phyloP scores from a whole-genome alignment of 345 rosid genomes.

The Hibiscus syriacus region DNA sequence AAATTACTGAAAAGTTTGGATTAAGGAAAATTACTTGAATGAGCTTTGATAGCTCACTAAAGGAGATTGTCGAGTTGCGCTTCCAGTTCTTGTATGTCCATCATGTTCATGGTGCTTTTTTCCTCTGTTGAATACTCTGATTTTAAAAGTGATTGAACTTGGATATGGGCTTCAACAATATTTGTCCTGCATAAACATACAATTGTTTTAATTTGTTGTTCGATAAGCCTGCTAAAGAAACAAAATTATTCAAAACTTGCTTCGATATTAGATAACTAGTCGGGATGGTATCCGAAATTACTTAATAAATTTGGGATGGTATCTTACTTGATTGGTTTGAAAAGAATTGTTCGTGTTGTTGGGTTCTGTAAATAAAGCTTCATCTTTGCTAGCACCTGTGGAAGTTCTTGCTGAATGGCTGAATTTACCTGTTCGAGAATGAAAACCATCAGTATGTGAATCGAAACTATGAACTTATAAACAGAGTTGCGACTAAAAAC shows the following conservation, averaged over 20 bases:
- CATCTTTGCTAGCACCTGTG: conserved; percentile 47
- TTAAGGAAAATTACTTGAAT: neutral
- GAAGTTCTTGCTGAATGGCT: conserved; percentile 70
- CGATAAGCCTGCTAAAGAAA: neutral
- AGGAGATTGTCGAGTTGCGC: conserved; percentile 65
- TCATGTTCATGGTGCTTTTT: too few species aligned
- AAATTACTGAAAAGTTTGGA: conserved; percentile 2
- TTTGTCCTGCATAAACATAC: conserved; percentile 58
- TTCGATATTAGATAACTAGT: neutral
- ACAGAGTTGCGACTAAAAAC: neutral
- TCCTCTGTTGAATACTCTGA: conserved; percentile 66
- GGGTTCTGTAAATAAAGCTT: conserved; percentile 38
- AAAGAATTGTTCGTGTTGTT: conserved; percentile 78
- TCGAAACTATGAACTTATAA: neutral
- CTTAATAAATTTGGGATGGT: neutral
- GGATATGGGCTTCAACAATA: conserved; percentile 87
- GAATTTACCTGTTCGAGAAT: conserved; percentile 49
- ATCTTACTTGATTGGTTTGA: conserved; percentile 88
- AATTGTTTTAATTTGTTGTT: neutral
- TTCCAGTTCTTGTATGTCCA: conserved; percentile 56
- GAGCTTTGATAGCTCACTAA: conserved; percentile 10
- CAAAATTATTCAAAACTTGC: neutral
- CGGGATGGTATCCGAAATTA: neutral
- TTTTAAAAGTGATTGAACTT: conserved; percentile 61
- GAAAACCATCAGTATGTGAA: neutral